phyloP scores from a whole-genome alignment of 2,329 filamentous ascomycete species.

The Fusarium sp. region DNA sequence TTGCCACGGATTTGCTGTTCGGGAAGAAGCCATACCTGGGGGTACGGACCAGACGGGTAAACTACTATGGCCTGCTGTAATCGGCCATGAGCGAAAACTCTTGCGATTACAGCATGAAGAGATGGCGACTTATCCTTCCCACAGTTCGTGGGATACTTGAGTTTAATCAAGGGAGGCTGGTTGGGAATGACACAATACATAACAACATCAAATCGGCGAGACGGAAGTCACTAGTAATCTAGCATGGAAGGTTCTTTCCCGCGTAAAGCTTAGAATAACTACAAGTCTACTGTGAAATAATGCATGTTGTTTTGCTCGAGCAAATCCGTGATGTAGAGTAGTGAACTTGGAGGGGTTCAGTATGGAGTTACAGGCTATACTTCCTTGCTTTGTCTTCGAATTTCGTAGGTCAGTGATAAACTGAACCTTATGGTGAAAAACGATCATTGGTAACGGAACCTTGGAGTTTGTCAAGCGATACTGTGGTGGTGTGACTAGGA shows the following conservation, averaged over 20 bases:
- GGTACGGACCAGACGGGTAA: background rate
- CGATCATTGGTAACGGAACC: no score
- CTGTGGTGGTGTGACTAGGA: background rate
- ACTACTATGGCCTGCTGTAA: background rate
- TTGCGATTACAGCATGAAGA: background rate
- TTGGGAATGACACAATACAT: background rate
- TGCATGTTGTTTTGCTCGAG: no score
- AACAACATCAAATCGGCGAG: background rate
- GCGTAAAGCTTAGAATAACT: background rate
- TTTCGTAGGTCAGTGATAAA: no score
- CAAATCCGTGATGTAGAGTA: background rate
- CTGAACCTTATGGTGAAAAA: no score
- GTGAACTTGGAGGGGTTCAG: no score
- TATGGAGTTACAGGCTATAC: no score
- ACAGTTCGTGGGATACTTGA: background rate
- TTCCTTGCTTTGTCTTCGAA: no score
- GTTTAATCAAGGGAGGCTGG: background rate
- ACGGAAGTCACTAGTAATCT: background rate
- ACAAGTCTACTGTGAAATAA: background rate
- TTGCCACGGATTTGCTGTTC: conserved; percentile 19
- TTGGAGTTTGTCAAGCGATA: no score
- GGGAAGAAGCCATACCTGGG: background rate
- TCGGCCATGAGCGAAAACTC: background rate
- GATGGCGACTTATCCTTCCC: background rate
- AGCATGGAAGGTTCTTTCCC: background rate